Percentiles rank a stretch among this genome's conserved stretches.
Evolutionary conservation across 441 rosid species (phyloP).

Genomic region (Daphne laureola): DNA sequence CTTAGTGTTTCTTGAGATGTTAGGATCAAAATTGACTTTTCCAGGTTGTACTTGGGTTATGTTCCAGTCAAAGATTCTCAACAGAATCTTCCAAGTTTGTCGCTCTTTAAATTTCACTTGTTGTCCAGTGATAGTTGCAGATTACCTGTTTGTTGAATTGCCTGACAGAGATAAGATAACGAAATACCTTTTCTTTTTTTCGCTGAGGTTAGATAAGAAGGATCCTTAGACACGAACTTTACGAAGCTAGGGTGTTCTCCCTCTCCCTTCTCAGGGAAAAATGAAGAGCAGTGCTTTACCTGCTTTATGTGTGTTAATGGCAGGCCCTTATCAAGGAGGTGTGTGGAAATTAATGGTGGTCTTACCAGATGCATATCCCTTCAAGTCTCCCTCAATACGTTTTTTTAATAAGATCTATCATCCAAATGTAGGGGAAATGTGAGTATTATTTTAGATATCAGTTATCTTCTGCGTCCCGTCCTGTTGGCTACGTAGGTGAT

Average conservation of each 20-base stretch:
- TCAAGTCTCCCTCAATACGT: conserved; percentile 54
- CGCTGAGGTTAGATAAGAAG: too few species aligned
- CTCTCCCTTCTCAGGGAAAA: too few species aligned
- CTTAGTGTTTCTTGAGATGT: neutral
- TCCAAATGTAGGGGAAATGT: conserved; percentile 66
- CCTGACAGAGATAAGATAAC: neutral
- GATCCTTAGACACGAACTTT: neutral
- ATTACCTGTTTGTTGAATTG: conserved; percentile 3
- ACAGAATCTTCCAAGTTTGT: too few species aligned
- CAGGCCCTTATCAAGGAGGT: conserved; percentile 66
- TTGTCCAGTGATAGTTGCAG: neutral
- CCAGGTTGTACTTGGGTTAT: too few species aligned
- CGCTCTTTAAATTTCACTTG: neutral
- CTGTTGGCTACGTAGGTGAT: conserved; percentile 4
- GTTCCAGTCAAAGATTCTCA: too few species aligned
- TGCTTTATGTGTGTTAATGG: conserved; percentile 2
- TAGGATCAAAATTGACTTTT: too few species aligned
- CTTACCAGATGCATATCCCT: conserved; percentile 62
- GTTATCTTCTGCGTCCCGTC: neutral
- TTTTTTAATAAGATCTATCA: conserved; percentile 62
- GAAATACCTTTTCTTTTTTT: too few species aligned
- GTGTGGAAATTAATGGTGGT: conserved; percentile 58
- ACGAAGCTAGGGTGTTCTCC: too few species aligned
- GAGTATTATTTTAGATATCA: conserved; percentile 23
- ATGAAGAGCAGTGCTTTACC: neutral